Evolutionary conservation across 1,139 yeast genomes (phyloP), one percentile per base, ranked within the genome.

Genomic region (Maudiozyma humilis): DNA sequence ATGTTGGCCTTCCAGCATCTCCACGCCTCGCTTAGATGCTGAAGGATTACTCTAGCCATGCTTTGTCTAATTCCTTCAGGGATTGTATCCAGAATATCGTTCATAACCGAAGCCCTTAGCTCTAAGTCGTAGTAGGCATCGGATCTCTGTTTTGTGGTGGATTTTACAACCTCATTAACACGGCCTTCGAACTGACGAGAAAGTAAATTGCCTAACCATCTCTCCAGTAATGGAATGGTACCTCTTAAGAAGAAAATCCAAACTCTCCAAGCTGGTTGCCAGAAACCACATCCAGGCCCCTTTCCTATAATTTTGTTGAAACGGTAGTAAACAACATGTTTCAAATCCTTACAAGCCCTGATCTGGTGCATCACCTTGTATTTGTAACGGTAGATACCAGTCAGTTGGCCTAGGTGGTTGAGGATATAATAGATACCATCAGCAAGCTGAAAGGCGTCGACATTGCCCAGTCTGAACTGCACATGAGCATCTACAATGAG

Each of bases 221-320:
- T 71, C 62, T 93, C 98, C 15, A 93, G 68, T 38, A 91, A 65
- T 0, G 99, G 98, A 29, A 88, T 82, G n/a, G 82, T 82, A 14
- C 99, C 99, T 55, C 98, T 71, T 66, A 91, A 66, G 62, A 91
- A 91, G 47, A 81, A 85, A 3, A 93, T 69, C 99, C 98, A 93
- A 1, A 89, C 93, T 53, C 96, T 72, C 98, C 98, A 91, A 1
- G 96, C 85, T 0, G 98, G 98, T 59, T 91, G 98, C 99, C 99
- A 93, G 63, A 91, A 86, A 1, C 99, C 99, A 68, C 95, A 86
- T 0, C 99, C 99, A 1, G 98, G 98, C 1, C 99, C 99, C 60
- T 91, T 91, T 0, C 97, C 97, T 34, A 93, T 84, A 23, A 64
- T 57, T 33, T 75, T 73, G 59, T 93, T 91, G 67, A 93, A 91